Percentiles rank a stretch among this genome's conserved stretches.
Evolutionary conservation across 768 basidiomycete genomes (phyloP).

Genomic region (Amyloporia xantha): DNA sequence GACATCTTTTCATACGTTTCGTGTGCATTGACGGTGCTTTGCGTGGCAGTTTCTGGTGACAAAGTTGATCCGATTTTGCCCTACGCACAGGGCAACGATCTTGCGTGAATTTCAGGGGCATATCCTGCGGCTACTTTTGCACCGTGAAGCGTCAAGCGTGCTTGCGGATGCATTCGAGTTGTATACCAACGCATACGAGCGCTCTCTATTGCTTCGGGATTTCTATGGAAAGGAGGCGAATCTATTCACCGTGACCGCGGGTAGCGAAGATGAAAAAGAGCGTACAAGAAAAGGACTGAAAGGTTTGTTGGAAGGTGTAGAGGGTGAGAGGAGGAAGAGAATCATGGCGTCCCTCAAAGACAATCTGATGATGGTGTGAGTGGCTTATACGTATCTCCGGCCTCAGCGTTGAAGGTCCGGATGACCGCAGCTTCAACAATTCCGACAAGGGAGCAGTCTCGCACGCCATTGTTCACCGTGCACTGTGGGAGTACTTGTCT

Average conservation of each 20-base stretch:
- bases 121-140: conserved; percentile 72
- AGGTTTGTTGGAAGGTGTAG: conserved; percentile 59
- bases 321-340: conserved; percentile 58
- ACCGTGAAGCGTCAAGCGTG: conserved; percentile 77
- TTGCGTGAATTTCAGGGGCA: conserved; percentile 72
- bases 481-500: conserved; percentile 77
- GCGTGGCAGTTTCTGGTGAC: conserved; percentile 62
- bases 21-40: neutral
- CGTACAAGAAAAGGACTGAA: conserved; percentile 58
- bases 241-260: conserved; percentile 51
- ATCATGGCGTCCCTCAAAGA: conserved; percentile 66
- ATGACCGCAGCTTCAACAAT: conserved; percentile 86
- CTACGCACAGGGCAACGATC: conserved; percentile 68
- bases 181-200: conserved; percentile 79
- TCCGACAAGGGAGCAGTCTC: conserved; percentile 85
- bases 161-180: conserved; percentile 88
- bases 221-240: conserved; percentile 88
- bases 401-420: neutral
- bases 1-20: too few relatives aligned
- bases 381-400: conserved; percentile 6
- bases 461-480: conserved; percentile 83
- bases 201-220: conserved; percentile 71
- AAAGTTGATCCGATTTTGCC: conserved; percentile 73
- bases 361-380: conserved; percentile 70
- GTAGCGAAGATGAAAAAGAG: conserved; percentile 58